Conservation (phyloP, 257 asterid species). For the Vinca minor region DNA sequence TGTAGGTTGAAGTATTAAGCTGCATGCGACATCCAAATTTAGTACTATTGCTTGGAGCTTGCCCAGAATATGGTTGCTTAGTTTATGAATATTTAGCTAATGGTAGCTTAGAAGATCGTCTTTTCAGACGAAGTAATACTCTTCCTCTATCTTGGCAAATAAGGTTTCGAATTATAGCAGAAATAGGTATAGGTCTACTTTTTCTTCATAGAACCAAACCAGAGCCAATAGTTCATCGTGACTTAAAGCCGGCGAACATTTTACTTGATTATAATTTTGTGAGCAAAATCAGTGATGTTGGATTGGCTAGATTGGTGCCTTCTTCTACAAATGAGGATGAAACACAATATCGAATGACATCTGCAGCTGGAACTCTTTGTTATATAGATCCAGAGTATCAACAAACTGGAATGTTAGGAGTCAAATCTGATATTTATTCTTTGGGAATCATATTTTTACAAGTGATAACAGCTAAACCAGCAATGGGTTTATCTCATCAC, state of each 20-base stretch:
- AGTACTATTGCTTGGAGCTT: constrained; percentile 87
- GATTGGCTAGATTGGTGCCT: constrained; percentile 78
- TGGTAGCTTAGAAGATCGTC: constrained; percentile 83
- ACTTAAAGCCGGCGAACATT: constrained; percentile 79
- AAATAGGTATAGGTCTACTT: constrained; percentile 60
- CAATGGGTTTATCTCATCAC: constrained; percentile 72
- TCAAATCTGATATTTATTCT: constrained; percentile 78
- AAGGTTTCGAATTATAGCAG: constrained; percentile 73
- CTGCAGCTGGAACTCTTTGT: constrained; percentile 86
- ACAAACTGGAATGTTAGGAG: constrained; percentile 89
- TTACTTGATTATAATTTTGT: constrained; percentile 66
- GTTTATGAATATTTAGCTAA: constrained; percentile 78
- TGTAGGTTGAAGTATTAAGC: constrained; percentile 68
- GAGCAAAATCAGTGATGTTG: constrained; percentile 80
- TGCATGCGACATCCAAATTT: constrained; percentile 86
- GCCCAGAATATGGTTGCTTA: constrained; percentile 87
- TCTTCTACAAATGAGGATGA: constrained; percentile 47
- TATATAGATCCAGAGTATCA: constrained; percentile 93
- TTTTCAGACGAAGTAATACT: constrained; percentile 34
- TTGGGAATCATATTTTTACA: constrained; percentile 70
- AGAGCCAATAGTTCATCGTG: constrained; percentile 89
- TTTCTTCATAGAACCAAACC: constrained; percentile 91
- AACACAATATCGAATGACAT: constrained; percentile 70
- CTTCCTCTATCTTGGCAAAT: constrained; percentile 67
- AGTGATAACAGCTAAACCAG: constrained; percentile 53